A percentile compares a stretch with the other conserved stretches of the same genome.
phyloP scores from a whole-genome alignment of 495 filamentous ascomycete genomes.

The Penicillium maclennaniae region DNA sequence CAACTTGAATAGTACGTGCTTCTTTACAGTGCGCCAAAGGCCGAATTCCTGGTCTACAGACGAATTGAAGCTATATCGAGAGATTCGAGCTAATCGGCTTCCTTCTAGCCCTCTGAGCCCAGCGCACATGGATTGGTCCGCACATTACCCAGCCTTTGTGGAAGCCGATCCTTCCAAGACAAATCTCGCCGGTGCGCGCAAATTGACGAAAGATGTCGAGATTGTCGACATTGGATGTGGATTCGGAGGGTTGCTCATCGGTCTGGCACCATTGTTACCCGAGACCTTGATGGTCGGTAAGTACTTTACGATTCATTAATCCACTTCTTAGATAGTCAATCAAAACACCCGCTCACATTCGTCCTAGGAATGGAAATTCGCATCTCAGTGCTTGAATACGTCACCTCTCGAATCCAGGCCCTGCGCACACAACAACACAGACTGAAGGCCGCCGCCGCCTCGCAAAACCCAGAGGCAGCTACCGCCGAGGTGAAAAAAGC shows the following conservation, averaged over 20 bases:
- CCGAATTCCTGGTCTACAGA: background rate
- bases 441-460: conserved; percentile 22
- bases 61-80: background rate
- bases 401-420: conserved; percentile 78
- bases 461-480: conserved; percentile 2
- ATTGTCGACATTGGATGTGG: conserved; percentile 98
- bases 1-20: conserved; percentile 71
- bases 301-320: conserved; percentile 10
- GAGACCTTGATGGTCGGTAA: conserved; percentile 75
- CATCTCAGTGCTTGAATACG: conserved; percentile 79
- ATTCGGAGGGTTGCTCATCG: conserved; percentile 87
- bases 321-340: background rate
- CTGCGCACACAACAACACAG: conserved; percentile 64
- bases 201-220: conserved; percentile 67
- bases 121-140: conserved; percentile 84
- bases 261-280: conserved; percentile 75
- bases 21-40: background rate
- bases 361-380: conserved; percentile 79
- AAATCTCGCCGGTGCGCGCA: conserved; percentile 33
- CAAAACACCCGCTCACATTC: conserved; percentile 4
- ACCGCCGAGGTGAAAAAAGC: background rate
- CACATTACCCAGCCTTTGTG: conserved; percentile 73
- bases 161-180: conserved; percentile 32
- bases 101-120: conserved; percentile 68
- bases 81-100: conserved; percentile 15